phyloP scores from a whole-genome alignment of 768 basidiomycete species.

The Macrocybe gigantea region DNA sequence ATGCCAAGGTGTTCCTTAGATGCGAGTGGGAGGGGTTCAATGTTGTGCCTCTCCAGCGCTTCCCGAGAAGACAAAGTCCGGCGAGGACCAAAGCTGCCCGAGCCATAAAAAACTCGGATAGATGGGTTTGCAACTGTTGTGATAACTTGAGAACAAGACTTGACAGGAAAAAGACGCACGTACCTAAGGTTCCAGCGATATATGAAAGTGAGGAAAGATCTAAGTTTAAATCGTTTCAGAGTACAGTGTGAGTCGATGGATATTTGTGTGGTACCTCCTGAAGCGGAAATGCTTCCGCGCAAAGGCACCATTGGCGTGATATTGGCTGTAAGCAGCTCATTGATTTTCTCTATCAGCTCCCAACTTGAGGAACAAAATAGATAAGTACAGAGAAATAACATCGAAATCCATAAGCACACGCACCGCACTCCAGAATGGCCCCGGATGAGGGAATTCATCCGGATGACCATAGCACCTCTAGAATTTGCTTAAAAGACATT shows the following conservation, averaged over 20 bases:
- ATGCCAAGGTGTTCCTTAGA: conserved; percentile 1
- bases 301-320: conserved; percentile 76
- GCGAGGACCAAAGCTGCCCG: background rate
- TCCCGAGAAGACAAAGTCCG: background rate
- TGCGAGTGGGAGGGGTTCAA: conserved; percentile 1
- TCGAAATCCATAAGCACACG: conserved; percentile 1
- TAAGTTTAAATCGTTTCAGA: conserved; percentile 10
- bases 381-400: background rate
- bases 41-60: background rate
- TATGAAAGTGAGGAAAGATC: conserved; percentile 50
- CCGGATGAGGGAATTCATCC: conserved; percentile 78
- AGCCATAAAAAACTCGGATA: conserved; percentile 10
- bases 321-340: conserved; percentile 53
- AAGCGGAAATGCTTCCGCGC: conserved; percentile 72
- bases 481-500: conserved; percentile 32
- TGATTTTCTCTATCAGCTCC: conserved; percentile 71
- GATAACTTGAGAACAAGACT: background rate
- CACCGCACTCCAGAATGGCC: conserved; percentile 75
- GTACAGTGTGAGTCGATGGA: background rate
- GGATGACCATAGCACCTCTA: conserved; percentile 70
- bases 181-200: conserved; percentile 63
- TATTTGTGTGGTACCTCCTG: conserved; percentile 45
- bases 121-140: conserved; percentile 19
- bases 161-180: conserved; percentile 2
- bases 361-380: conserved; percentile 28